phyloP scores from a whole-genome alignment of 768 basidiomycete genomes.

The Leucogyrophana mollusca region DNA sequence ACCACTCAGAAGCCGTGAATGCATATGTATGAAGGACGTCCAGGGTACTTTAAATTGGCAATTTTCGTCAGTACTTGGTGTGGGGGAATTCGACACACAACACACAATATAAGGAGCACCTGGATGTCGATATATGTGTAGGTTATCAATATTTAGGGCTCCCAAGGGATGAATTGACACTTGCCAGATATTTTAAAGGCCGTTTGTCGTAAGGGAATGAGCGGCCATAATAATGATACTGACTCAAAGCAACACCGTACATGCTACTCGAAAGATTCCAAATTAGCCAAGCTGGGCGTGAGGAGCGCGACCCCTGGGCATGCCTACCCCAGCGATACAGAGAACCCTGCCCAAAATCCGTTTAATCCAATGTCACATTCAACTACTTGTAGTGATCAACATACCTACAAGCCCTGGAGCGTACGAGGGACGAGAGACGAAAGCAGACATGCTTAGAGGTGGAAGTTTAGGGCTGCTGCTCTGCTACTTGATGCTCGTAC shows the following conservation, averaged over 20 bases:
- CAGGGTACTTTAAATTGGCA: neutral
- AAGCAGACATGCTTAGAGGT: no score
- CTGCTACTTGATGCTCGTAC: no score
- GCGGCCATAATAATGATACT: neutral
- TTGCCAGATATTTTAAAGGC: conserved; percentile 1
- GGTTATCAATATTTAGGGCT: neutral
- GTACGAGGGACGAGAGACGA: no score
- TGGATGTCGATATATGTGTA: neutral
- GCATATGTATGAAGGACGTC: neutral
- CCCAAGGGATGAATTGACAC: no score
- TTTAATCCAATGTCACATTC: no score
- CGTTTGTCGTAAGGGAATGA: conserved; percentile 3
- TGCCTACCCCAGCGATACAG: no score
- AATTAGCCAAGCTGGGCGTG: no score
- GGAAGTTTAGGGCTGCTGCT: no score
- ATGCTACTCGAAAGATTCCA: neutral
- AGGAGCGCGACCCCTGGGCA: no score
- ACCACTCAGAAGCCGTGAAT: neutral
- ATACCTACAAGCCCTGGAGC: no score
- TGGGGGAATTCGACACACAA: neutral
- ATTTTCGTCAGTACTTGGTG: neutral
- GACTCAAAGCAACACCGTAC: neutral
- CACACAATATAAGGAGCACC: neutral
- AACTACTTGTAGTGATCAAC: no score
- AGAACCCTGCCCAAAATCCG: no score